These are phyloP conservation scores for Lachancea thermotolerans DNA, from an alignment of 805 yeast genomes.

Conservation along the genomic window DNA sequence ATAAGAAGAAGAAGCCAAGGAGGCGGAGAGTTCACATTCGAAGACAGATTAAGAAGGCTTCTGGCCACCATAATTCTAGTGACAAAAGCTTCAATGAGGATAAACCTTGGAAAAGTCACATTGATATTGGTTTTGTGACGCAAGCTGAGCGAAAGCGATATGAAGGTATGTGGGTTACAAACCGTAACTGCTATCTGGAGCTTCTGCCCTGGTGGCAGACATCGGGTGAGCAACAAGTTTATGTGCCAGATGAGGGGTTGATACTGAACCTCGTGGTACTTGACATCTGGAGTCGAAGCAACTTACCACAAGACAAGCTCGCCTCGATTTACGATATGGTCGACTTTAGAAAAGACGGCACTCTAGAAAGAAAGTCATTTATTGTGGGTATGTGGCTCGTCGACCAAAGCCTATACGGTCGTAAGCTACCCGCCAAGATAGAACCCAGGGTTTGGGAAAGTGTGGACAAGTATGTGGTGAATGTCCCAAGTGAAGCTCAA, in stretches of 20 bases:
- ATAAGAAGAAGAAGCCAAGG: slow-evolving; percentile 6
- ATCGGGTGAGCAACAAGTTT: slow-evolving; percentile 15
- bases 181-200: slow-evolving; percentile 58
- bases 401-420: slow-evolving; percentile 91
- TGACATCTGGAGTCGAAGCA: slow-evolving; percentile 75
- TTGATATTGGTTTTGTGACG: slow-evolving; percentile 44
- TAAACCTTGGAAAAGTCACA: slow-evolving; percentile 91
- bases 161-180: slow-evolving; percentile 92
- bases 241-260: slow-evolving; percentile 28
- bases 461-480: slow-evolving; percentile 36
- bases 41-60: slow-evolving; percentile 5
- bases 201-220: slow-evolving; percentile 29
- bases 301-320: slow-evolving; percentile 56
- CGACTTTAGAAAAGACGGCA: slow-evolving; percentile 60
- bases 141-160: slow-evolving; percentile 77
- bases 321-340: slow-evolving; percentile 67
- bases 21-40: slow-evolving; percentile 5
- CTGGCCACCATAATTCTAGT: slow-evolving; percentile 4
- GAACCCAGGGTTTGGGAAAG: slow-evolving; percentile 75
- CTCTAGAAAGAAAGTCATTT: slow-evolving; percentile 72
- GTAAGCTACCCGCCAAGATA: slow-evolving; percentile 72
- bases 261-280: slow-evolving; percentile 49
- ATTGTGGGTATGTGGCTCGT: slow-evolving; percentile 97
- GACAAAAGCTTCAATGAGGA: slow-evolving; percentile 63
- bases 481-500: slow-evolving; percentile 9